phyloP scores from a whole-genome alignment of 352 stramenopile genomes.

The Globisporangium sylvaticum region DNA sequence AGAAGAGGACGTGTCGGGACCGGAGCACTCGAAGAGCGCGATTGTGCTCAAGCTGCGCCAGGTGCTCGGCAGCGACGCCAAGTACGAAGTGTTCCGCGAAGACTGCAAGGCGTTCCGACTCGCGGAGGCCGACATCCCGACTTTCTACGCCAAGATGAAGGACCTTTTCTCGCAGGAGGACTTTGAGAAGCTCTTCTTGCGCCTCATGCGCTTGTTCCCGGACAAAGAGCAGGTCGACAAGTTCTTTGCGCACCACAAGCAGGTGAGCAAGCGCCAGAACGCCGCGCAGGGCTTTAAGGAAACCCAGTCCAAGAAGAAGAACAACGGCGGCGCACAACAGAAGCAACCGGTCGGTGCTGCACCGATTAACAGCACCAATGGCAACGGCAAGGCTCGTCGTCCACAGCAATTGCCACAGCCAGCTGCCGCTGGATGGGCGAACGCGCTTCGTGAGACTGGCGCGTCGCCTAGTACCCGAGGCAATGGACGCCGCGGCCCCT shows the following conservation, averaged over 20 bases:
- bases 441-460: constrained; percentile 67
- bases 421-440: constrained; percentile 60
- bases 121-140: constrained; percentile 46
- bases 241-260: constrained; percentile 61
- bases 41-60: constrained; percentile 78
- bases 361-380: constrained; percentile 6
- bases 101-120: constrained; percentile 69
- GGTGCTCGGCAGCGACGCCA: constrained; percentile 68
- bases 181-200: constrained; percentile 76
- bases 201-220: constrained; percentile 69
- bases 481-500: constrained; percentile 26
- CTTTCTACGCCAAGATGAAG: constrained; percentile 74
- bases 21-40: constrained; percentile 59
- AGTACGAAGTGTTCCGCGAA: constrained; percentile 82
- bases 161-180: constrained; percentile 53
- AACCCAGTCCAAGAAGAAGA: constrained; percentile 40
- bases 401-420: constrained; percentile 29
- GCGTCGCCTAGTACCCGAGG: constrained; percentile 20
- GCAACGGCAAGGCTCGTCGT: constrained; percentile 8
- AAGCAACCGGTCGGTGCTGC: constrained; percentile 20
- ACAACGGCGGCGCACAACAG: constrained; percentile 27
- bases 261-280: constrained; percentile 35
- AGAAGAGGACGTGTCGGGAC: constrained; percentile 25
- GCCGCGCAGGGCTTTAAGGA: constrained; percentile 43
- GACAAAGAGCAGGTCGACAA: constrained; percentile 59